A percentile compares a stretch with the other conserved stretches of the same genome.
Conservation (phyloP, 257 asterid genomes). For the Solanum lignicaule region DNA sequence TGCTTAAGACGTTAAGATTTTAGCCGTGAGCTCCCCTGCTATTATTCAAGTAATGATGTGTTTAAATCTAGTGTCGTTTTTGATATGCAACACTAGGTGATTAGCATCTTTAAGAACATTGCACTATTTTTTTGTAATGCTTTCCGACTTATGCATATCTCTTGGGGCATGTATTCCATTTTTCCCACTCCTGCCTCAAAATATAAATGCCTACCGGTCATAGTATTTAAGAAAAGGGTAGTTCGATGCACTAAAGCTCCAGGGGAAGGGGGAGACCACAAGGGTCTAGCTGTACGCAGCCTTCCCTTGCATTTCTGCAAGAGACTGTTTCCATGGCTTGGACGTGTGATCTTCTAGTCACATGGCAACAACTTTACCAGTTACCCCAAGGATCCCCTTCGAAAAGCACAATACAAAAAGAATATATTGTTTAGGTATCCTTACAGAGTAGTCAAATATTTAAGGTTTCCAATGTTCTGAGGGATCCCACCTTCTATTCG, state of each 20-base stretch:
- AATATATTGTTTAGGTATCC: background rate
- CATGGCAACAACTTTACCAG: background rate
- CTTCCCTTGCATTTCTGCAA: background rate
- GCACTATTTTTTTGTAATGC: background rate
- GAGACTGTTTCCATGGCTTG: background rate
- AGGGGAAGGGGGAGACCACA: background rate
- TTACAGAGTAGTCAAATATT: background rate
- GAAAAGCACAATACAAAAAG: background rate
- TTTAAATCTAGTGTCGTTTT: background rate
- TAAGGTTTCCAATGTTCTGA: background rate
- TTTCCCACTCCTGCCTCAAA: background rate
- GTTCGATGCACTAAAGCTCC: background rate
- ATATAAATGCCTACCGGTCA: background rate
- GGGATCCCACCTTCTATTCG: background rate
- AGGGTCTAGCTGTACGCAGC: background rate
- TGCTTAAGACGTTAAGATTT: background rate
- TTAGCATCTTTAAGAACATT: background rate
- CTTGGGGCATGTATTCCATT: background rate
- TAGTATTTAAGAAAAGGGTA: background rate
- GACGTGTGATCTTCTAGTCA: background rate
- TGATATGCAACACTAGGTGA: background rate
- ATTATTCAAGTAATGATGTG: background rate
- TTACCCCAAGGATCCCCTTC: background rate
- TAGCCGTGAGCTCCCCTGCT: background rate
- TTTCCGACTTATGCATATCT: background rate